These are phyloP conservation scores for Fonsecaea pugnacius DNA, from an alignment of 2,329 filamentous ascomycete genomes.

Conservation along the genomic window DNA sequence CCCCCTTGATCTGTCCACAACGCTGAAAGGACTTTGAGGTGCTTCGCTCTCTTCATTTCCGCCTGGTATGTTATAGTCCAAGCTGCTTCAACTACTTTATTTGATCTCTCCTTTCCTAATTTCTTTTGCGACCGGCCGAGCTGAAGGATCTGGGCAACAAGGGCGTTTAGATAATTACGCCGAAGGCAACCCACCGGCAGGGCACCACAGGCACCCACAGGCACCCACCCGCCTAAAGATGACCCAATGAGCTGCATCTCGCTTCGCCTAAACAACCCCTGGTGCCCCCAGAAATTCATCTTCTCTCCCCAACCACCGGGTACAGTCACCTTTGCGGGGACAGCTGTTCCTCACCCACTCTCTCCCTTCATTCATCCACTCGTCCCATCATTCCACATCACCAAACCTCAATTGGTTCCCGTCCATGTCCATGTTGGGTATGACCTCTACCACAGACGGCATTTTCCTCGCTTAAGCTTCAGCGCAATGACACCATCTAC, in stretches of 20 bases:
- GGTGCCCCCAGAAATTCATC: neutral
- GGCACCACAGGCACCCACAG: neutral
- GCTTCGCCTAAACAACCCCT: neutral
- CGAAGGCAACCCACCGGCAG: neutral
- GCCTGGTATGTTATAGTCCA: neutral
- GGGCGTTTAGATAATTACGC: conserved; percentile 1
- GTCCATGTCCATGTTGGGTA: conserved; percentile 6
- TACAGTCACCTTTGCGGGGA: neutral
- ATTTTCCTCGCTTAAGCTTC: conserved; percentile 12
- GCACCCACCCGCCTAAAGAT: neutral
- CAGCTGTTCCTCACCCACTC: neutral
- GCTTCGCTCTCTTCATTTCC: neutral
- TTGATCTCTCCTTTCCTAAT: neutral
- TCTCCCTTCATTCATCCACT: neutral
- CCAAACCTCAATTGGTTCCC: neutral
- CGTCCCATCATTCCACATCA: neutral
- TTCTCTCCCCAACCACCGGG: neutral
- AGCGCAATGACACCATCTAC: conserved; percentile 7
- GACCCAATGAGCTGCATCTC: neutral
- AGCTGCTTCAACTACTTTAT: neutral
- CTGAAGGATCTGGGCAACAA: neutral
- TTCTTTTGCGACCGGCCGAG: neutral
- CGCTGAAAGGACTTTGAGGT: neutral
- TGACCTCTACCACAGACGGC: conserved; percentile 1
- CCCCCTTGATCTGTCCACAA: neutral